Percentiles rank a stretch among this genome's conserved stretches.
phyloP scores from a whole-genome alignment of 1,284 basidiomycete species.

The Moesziomyces sp. region DNA sequence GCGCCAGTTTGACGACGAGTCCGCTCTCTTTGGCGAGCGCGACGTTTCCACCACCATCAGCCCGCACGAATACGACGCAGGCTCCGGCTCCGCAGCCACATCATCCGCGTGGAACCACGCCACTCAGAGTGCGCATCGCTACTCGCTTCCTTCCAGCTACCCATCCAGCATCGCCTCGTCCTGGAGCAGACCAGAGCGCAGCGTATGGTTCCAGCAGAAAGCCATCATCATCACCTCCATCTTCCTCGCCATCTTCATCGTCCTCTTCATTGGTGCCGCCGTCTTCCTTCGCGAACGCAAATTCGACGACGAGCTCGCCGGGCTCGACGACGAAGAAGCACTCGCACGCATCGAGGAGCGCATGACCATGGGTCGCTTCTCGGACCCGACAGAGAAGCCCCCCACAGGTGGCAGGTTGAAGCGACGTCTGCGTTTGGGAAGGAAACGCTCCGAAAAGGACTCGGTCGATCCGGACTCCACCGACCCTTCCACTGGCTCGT shows the following conservation, averaged over 20 bases:
- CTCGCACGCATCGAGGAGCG: constrained; percentile 42
- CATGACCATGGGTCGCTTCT: constrained; percentile 35
- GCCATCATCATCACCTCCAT: constrained; percentile 65
- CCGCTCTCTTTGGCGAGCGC: constrained; percentile 22
- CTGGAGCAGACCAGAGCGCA: constrained; percentile 50
- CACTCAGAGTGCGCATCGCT: constrained; percentile 19
- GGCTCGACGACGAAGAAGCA: constrained; percentile 51
- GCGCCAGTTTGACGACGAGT: constrained; percentile 28
- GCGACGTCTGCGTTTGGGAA: constrained; percentile 19
- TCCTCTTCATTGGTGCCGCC: constrained; percentile 63
- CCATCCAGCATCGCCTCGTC: constrained; percentile 54
- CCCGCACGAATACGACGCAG: constrained; percentile 3
- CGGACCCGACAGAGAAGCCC: constrained; percentile 24
- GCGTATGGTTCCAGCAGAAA: constrained; percentile 62
- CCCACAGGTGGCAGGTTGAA: constrained; percentile 15
- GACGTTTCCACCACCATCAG: constrained; percentile 9
- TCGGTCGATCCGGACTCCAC: constrained; percentile 18
- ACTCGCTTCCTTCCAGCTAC: constrained; percentile 48
- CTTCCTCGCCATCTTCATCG: constrained; percentile 67
- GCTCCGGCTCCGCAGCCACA: not conserved
- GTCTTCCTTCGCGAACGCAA: constrained; percentile 64
- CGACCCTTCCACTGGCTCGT: constrained; percentile 41
- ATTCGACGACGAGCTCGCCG: constrained; percentile 45
- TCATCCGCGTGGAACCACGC: not conserved
- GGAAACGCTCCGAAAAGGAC: constrained; percentile 28